A percentile compares a stretch with the other conserved stretches of the same genome.
Conservation (phyloP, 805 yeast genomes). For the Torulaspora delbrueckii region DNA sequence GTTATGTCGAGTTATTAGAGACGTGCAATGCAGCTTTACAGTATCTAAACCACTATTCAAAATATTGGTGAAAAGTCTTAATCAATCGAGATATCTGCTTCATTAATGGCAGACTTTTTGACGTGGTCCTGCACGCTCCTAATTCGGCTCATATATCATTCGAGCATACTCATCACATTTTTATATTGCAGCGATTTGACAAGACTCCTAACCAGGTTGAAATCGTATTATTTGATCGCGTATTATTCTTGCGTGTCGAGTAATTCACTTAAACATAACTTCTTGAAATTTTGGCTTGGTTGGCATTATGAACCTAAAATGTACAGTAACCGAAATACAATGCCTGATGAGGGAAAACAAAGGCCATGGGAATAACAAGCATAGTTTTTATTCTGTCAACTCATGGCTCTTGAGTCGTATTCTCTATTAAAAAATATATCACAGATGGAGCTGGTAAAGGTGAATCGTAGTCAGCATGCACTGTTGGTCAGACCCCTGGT, state of each 20-base stretch:
- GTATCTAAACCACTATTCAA: not conserved
- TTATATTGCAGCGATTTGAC: not conserved
- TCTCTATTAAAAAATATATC: not conserved
- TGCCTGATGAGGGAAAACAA: not conserved
- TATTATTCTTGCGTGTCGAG: not conserved
- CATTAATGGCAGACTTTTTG: not conserved
- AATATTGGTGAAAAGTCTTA: not conserved
- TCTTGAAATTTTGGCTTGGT: not conserved
- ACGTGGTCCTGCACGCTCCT: not conserved
- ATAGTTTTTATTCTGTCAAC: not conserved
- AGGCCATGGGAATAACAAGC: not conserved
- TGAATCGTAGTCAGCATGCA: conserved; percentile 8
- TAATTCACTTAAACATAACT: not conserved
- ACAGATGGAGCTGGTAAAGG: not conserved
- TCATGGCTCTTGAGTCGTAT: not conserved
- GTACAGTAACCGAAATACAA: not conserved
- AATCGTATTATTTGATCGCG: not conserved
- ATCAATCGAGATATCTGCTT: not conserved
- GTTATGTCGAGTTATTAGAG: too few relatives aligned
- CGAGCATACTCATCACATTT: not conserved
- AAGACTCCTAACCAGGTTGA: not conserved
- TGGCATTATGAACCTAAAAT: not conserved
- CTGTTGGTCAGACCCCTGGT: conserved; percentile 33
- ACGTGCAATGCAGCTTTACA: too few relatives aligned
- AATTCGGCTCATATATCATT: not conserved